Percentiles rank a stretch among this genome's conserved stretches.
Conservation (phyloP, 106 monocot species). For the Dendrobium catenatum region DNA sequence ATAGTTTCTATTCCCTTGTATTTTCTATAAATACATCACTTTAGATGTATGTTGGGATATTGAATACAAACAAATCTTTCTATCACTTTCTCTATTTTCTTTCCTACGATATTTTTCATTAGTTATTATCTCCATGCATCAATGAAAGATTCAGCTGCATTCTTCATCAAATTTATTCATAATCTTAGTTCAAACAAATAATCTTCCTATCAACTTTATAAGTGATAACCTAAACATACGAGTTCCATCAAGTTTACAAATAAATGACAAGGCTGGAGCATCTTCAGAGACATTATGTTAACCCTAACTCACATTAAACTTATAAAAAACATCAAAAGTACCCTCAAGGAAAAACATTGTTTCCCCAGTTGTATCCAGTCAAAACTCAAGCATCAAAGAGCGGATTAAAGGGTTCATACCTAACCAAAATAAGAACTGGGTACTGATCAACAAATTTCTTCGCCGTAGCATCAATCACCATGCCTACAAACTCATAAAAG, state of each 20-base stretch:
- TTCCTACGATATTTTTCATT: no score
- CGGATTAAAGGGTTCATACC: slow-evolving; percentile 16
- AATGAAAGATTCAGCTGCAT: no score
- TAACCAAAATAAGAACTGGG: slow-evolving; percentile 55
- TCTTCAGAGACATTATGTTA: background rate
- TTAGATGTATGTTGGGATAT: no score
- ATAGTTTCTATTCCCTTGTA: no score
- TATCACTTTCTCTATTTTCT: no score
- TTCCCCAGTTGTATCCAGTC: background rate
- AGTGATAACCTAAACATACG: background rate
- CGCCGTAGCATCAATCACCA: slow-evolving; percentile 39
- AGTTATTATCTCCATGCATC: no score
- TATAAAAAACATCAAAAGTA: background rate
- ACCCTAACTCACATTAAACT: background rate
- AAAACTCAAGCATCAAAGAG: background rate
- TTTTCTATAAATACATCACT: no score
- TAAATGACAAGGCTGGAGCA: background rate
- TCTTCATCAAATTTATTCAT: no score
- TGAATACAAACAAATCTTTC: no score
- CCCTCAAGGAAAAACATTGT: background rate
- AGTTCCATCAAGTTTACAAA: background rate
- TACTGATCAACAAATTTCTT: slow-evolving; percentile 82
- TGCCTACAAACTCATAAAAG: background rate
- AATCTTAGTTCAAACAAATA: no score
- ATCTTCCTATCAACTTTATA: background rate